phyloP scores from a whole-genome alignment of 2,329 filamentous ascomycete genomes.

The Clonostachys chloroleuca region DNA sequence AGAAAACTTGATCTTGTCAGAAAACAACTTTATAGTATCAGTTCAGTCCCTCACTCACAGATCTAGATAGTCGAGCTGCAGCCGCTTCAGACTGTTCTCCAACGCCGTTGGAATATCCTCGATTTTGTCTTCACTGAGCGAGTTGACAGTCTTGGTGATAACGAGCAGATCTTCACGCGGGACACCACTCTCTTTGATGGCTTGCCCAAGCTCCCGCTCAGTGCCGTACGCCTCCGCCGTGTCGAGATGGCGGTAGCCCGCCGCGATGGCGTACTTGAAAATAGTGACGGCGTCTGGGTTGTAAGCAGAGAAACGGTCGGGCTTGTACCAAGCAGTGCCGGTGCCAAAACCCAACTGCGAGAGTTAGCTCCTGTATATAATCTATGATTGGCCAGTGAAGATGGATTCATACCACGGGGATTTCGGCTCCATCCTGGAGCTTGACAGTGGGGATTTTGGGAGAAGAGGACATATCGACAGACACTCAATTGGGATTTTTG shows the following conservation, averaged over 20 bases:
- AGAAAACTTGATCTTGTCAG: no score
- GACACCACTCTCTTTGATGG: constrained; percentile 65
- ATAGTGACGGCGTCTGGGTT: constrained; percentile 50
- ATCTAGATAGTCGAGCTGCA: constrained; percentile 68
- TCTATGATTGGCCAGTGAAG: constrained; percentile 31
- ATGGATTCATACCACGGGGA: constrained; percentile 50
- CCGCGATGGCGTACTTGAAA: constrained; percentile 3
- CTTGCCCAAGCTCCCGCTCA: constrained; percentile 65
- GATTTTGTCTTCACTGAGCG: no score
- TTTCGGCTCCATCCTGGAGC: constrained; percentile 67
- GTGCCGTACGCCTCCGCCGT: constrained; percentile 56
- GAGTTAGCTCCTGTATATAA: no score
- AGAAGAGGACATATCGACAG: no score
- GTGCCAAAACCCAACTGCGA: neutral
- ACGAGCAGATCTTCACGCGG: constrained; percentile 66
- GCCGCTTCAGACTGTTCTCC: constrained; percentile 61
- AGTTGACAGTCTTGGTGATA: constrained; percentile 41
- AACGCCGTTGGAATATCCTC: constrained; percentile 16
- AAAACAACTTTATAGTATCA: no score
- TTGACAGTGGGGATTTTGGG: constrained; percentile 33
- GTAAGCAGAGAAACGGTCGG: constrained; percentile 19
- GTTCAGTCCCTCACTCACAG: constrained; percentile 31
- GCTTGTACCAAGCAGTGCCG: neutral
- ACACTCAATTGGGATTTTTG: no score
- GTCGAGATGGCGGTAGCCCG: constrained; percentile 43